Evolutionary conservation across 768 basidiomycete species (phyloP).

Genomic region (Leccinum arenicola): DNA sequence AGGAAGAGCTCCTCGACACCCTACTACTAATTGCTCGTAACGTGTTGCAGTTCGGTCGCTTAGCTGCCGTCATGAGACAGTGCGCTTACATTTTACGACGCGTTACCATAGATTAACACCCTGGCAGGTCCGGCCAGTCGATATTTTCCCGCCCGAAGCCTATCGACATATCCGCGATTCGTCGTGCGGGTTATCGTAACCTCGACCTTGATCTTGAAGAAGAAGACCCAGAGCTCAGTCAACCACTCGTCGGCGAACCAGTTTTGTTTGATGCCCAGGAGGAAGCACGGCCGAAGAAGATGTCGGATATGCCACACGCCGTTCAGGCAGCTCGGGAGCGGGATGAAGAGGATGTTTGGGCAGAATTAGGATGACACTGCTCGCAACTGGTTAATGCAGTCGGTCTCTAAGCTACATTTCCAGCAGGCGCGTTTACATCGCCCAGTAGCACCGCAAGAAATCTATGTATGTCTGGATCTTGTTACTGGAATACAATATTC

Average conservation of each 20-base stretch:
- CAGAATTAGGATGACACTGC: conserved; percentile 46
- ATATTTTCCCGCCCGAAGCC: conserved; percentile 86
- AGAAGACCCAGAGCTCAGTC: conserved; percentile 49
- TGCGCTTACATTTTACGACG: conserved; percentile 39
- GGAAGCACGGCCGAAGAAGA: conserved; percentile 26
- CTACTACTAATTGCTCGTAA: conserved; percentile 90
- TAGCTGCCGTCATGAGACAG: conserved; percentile 51
- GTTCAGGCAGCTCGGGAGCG: conserved; percentile 52
- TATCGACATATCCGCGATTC: conserved; percentile 74
- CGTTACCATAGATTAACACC: conserved; percentile 8
- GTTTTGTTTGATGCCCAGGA: conserved; percentile 63
- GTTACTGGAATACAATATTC: too few species aligned
- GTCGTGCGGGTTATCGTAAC: conserved; percentile 55
- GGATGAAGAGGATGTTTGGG: conserved; percentile 72
- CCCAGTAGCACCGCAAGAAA: too few species aligned
- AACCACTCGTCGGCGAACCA: conserved; percentile 57
- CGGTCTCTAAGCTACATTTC: too few species aligned
- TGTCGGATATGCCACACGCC: conserved; percentile 60
- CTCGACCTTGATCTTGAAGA: conserved; percentile 75
- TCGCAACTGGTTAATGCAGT: neutral
- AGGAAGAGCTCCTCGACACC: conserved; percentile 93
- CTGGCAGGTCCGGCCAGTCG: conserved; percentile 75
- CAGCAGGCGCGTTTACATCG: too few species aligned
- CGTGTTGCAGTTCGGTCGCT: conserved; percentile 85
- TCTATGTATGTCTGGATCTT: too few species aligned